Percentiles rank a stretch among this genome's conserved stretches.
phyloP scores from a whole-genome alignment of 2,329 filamentous ascomycete species.

The Orbilia oligospora region DNA sequence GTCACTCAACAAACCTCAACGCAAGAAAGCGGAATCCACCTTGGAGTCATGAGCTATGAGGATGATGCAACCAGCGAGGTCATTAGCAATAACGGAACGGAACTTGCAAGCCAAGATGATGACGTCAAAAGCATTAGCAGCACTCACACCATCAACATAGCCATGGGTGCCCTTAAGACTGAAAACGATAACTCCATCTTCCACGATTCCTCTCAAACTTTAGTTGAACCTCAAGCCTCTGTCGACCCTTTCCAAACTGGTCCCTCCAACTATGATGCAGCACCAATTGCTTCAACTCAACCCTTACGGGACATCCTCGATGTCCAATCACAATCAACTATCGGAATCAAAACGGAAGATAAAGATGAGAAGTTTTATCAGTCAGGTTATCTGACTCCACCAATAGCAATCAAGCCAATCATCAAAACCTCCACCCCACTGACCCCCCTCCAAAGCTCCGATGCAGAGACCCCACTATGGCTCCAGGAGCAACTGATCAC shows the following conservation, averaged over 20 bases:
- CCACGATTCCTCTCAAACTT: slow-evolving; percentile 4
- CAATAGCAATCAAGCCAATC: too few relatives aligned
- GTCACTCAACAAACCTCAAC: slow-evolving; percentile 44
- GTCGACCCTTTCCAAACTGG: neutral
- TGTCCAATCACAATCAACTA: neutral
- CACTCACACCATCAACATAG: slow-evolving; percentile 40
- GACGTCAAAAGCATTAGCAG: slow-evolving; percentile 45
- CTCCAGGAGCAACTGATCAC: slow-evolving; percentile 6
- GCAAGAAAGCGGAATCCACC: neutral
- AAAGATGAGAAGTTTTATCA: neutral
- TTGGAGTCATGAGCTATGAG: neutral
- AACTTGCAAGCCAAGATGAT: slow-evolving; percentile 10
- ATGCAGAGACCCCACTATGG: slow-evolving; percentile 16
- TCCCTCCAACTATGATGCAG: neutral
- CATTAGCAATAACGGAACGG: slow-evolving; percentile 26
- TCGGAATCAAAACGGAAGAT: neutral
- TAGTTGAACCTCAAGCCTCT: neutral
- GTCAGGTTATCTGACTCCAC: neutral
- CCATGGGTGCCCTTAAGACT: slow-evolving; percentile 24
- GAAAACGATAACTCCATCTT: neutral
- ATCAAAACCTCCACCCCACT: neutral
- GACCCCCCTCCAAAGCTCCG: neutral
- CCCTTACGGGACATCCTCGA: neutral
- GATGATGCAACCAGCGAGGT: slow-evolving; percentile 50
- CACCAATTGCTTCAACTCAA: neutral